Conservation (phyloP, 2,329 filamentous ascomycete genomes). For the Stagonosporopsis rhizophila region DNA sequence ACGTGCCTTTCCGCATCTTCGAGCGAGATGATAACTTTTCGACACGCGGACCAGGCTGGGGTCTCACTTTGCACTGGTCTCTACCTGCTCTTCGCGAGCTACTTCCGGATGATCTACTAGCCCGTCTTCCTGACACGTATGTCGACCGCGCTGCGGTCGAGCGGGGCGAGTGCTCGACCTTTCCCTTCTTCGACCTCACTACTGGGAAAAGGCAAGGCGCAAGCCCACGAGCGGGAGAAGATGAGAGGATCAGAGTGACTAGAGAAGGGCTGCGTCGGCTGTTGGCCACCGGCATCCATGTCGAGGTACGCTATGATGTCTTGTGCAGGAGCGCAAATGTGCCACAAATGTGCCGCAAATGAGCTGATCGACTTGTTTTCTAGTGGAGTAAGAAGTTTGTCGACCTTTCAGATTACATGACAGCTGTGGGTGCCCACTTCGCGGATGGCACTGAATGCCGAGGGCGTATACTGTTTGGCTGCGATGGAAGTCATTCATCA, state of each 20-base stretch:
- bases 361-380: neutral
- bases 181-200: conserved; percentile 24
- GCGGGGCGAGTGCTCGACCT: conserved; percentile 15
- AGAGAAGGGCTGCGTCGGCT: conserved; percentile 16
- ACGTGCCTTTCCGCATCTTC: conserved; percentile 31
- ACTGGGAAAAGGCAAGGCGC: conserved; percentile 15
- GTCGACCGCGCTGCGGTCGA: conserved; percentile 22
- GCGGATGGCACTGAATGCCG: conserved; percentile 17
- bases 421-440: conserved; percentile 12
- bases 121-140: conserved; percentile 16
- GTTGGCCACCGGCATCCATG: conserved; percentile 16
- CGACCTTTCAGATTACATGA: conserved; percentile 1
- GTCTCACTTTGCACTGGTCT: conserved; percentile 25
- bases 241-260: conserved; percentile 17
- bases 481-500: conserved; percentile 19
- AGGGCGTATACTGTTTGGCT: conserved; percentile 20
- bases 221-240: conserved; percentile 7
- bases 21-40: conserved; percentile 28
- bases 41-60: conserved; percentile 29
- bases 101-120: conserved; percentile 9
- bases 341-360: neutral
- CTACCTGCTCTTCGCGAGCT: conserved; percentile 17
- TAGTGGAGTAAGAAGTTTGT: conserved; percentile 20
- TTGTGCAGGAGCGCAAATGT: no score
- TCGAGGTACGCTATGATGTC: conserved; percentile 4